Evolutionary conservation across 2,329 filamentous ascomycete species (phyloP), one percentile per base, ranked within the genome.

Genomic region (Shiraia sp.): DNA sequence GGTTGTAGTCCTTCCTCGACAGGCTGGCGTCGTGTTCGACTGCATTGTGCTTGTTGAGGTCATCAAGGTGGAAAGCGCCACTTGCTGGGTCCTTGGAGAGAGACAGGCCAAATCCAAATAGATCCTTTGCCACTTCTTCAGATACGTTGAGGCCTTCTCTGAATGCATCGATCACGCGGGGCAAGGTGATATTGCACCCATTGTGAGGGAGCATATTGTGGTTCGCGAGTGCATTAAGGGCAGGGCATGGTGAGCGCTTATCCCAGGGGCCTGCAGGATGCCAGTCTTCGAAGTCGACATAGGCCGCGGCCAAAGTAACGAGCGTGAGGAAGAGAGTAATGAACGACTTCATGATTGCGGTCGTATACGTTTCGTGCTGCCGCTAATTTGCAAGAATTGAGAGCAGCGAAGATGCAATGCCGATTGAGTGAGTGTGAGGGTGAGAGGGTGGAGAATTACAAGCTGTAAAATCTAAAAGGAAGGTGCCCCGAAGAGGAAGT

Each of bases 11-110:
- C 30, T 41, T 34, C 6, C 66, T 51, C 0, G 54, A 56, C 1
- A 70, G 52, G 6, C 59, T 65, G 16, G 49, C 65, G 37, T 72
- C 69, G 36, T 71, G 66, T 47, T 71, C 69, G 15, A 71, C 52
- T 2, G 51, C 47, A 24, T 60, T 55, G 51, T 70, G 68, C 17
- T 53, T 59, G n/a, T 53, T 51, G 1, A 70, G 40, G 32, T 69
- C 57, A 19, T 63, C 57, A 7, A 71, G 56, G 36, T 59, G 53
- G 31, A 69, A 58, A n/a, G 36, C 32, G 24, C 47, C 49, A 19
- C 26, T 33, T 12, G 27, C 24, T 6, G 57, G 51, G 27, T 56
- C 35, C 10, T 32, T 23, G 2, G 53, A 51, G 1, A 48, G 42
- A 1, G 14, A 14, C 0, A 61, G 17, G 6, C 35, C 66, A 10